Evolutionary conservation across 1,139 yeast species (phyloP).

Genomic region (Yamadazyma dushanensis): DNA sequence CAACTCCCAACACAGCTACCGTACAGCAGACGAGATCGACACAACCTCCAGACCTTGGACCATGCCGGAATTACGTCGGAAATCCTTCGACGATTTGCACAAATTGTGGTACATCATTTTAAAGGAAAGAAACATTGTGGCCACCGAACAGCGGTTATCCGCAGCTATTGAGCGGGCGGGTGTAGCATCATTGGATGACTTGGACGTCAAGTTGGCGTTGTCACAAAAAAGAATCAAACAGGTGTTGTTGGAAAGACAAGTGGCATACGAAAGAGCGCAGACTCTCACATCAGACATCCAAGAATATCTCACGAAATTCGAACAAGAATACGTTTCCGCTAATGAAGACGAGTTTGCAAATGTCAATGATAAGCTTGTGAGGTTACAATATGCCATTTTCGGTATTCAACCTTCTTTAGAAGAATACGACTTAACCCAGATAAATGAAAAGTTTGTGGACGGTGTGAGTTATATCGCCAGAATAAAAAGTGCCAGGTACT

Average conservation of each 20-base stretch:
- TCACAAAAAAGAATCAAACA: constrained; percentile 68
- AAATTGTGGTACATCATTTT: constrained; percentile 85
- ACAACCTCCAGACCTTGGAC: constrained; percentile 78
- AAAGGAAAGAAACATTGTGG: constrained; percentile 77
- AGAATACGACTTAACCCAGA: constrained; percentile 51
- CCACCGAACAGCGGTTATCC: constrained; percentile 65
- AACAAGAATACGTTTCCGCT: constrained; percentile 55
- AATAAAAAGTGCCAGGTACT: constrained; percentile 51
- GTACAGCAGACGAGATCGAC: constrained; percentile 59
- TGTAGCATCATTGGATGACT: constrained; percentile 25
- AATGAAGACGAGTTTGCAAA: constrained; percentile 57
- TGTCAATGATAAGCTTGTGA: constrained; percentile 66
- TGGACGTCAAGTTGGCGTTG: constrained; percentile 38
- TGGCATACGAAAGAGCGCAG: constrained; percentile 65
- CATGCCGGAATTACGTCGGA: constrained; percentile 83
- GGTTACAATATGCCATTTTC: constrained; percentile 78
- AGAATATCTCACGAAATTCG: constrained; percentile 57
- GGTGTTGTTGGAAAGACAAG: constrained; percentile 83
- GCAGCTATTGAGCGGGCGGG: constrained; percentile 29
- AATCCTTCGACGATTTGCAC: constrained; percentile 90
- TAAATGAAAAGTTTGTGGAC: constrained; percentile 51
- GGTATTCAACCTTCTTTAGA: constrained; percentile 62
- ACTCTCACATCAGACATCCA: constrained; percentile 44
- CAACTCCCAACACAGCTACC: constrained; percentile 50
- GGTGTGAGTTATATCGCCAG: constrained; percentile 71